Evolutionary conservation across 257 asterid species (phyloP).

Genomic region (Forsythia viridissima): DNA sequence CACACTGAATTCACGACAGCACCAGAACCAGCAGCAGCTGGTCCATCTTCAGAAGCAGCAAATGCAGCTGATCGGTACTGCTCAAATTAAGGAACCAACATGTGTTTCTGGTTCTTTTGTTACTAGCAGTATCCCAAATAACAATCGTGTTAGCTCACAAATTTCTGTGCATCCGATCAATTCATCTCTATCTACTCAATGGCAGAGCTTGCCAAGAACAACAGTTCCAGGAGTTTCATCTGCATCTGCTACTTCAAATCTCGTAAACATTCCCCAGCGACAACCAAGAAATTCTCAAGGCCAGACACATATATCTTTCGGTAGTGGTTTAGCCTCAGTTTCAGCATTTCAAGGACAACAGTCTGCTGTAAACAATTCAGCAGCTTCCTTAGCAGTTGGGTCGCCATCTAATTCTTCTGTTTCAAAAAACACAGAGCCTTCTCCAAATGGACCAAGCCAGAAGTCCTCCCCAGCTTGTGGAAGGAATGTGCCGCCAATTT

Average conservation of each 20-base stretch:
- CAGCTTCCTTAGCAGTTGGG: conserved; percentile 4
- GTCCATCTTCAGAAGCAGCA: conserved; percentile 42
- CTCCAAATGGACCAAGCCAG: conserved; percentile 37
- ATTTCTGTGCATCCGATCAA: conserved; percentile 20
- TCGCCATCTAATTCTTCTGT: conserved; percentile 15
- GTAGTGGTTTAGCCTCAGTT: conserved; percentile 21
- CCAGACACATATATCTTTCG: conserved; percentile 36
- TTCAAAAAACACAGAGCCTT: conserved; percentile 20
- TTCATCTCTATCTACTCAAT: conserved; percentile 20
- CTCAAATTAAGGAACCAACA: conserved; percentile 23
- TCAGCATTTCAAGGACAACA: conserved; percentile 34
- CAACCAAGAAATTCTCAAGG: conserved; percentile 37
- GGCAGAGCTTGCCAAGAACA: conserved; percentile 31
- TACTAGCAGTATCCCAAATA: conserved; percentile 14
- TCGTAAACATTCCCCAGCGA: conserved; percentile 19
- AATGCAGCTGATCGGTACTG: conserved; percentile 27
- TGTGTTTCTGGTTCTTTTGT: conserved; percentile 25
- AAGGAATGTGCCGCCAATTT: conserved; percentile 36
- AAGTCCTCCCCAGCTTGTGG: conserved; percentile 49
- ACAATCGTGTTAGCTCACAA: conserved; percentile 1
- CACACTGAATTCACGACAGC: conserved; percentile 26
- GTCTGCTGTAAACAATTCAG: conserved; percentile 16
- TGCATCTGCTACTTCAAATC: conserved; percentile 19
- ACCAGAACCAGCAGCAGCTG: conserved; percentile 33
- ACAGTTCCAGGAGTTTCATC: conserved; percentile 22